Conservation (phyloP, 108 stramenopile species). For the Ochromonas danica region DNA sequence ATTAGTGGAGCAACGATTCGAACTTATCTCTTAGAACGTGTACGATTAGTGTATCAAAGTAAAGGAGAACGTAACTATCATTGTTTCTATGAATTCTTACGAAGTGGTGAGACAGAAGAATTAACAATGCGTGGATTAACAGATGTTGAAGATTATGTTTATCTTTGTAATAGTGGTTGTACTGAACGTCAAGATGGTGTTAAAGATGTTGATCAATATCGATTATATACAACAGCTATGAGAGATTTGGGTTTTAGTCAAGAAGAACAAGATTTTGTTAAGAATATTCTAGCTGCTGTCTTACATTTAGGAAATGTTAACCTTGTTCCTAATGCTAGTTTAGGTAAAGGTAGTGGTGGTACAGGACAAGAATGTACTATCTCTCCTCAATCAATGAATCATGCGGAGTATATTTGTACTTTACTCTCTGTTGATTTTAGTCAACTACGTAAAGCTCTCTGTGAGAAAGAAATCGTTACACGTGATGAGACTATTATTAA, state of each 20-base stretch:
- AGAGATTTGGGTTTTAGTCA: slow-evolving; percentile 63
- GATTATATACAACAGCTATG: slow-evolving; percentile 63
- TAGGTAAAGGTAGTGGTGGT: too few species aligned
- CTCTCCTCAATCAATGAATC: not conserved
- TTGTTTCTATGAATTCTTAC: slow-evolving; percentile 16
- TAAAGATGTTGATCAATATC: slow-evolving; percentile 67
- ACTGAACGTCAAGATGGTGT: slow-evolving; percentile 63
- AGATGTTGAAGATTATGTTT: not conserved
- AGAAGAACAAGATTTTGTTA: slow-evolving; percentile 62
- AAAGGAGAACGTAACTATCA: slow-evolving; percentile 29
- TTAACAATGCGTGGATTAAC: slow-evolving; percentile 25
- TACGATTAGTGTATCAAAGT: slow-evolving; percentile 3
- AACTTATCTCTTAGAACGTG: slow-evolving; percentile 18
- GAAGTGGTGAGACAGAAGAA: not conserved
- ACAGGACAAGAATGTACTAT: not conserved
- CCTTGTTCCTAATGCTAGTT: not conserved
- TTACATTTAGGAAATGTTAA: slow-evolving; percentile 74
- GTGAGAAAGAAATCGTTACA: slow-evolving; percentile 8
- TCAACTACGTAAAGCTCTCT: not conserved
- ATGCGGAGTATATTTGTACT: not conserved
- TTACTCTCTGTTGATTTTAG: not conserved
- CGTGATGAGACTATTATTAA: slow-evolving; percentile 1
- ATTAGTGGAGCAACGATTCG: slow-evolving; percentile 67
- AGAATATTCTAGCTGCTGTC: slow-evolving; percentile 67
- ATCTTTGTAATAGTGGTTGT: not conserved